Evolutionary conservation across 305 asterid genomes (phyloP).

Genomic region (Fraxinus angustifolia): DNA sequence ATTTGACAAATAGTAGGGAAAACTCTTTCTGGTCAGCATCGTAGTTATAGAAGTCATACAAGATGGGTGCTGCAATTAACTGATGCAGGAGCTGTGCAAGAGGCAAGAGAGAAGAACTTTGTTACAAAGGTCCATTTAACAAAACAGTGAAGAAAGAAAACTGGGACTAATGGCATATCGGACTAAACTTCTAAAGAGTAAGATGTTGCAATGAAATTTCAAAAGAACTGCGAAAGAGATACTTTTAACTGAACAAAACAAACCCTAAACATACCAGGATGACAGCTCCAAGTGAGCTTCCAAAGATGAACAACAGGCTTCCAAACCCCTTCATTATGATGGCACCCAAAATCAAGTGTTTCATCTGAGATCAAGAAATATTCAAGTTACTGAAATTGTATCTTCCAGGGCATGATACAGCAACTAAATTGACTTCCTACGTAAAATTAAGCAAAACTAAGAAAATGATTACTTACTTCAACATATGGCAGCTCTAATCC

Average conservation of each 20-base stretch:
- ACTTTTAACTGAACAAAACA: background rate
- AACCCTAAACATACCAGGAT: slow-evolving; percentile 47
- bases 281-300: slow-evolving; percentile 75
- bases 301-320: slow-evolving; percentile 70
- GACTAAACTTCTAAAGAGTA: background rate
- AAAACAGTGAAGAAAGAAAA: background rate
- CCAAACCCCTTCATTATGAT: slow-evolving; percentile 64
- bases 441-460: slow-evolving; percentile 1
- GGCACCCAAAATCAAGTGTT: slow-evolving; percentile 66
- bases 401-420: background rate
- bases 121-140: background rate
- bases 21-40: slow-evolving; percentile 71
- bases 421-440: background rate
- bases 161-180: background rate
- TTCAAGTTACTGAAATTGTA: slow-evolving; percentile 3
- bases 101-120: slow-evolving; percentile 5
- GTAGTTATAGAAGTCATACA: slow-evolving; percentile 88
- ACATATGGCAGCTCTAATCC: slow-evolving; percentile 57
- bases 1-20: slow-evolving; percentile 55
- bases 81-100: slow-evolving; percentile 63
- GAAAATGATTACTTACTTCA: slow-evolving; percentile 44
- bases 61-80: slow-evolving; percentile 58
- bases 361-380: slow-evolving; percentile 41
- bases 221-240: background rate
- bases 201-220: background rate